Evolutionary conservation across 768 basidiomycete genomes (phyloP).

Genomic region (Lentinula detonsa): DNA sequence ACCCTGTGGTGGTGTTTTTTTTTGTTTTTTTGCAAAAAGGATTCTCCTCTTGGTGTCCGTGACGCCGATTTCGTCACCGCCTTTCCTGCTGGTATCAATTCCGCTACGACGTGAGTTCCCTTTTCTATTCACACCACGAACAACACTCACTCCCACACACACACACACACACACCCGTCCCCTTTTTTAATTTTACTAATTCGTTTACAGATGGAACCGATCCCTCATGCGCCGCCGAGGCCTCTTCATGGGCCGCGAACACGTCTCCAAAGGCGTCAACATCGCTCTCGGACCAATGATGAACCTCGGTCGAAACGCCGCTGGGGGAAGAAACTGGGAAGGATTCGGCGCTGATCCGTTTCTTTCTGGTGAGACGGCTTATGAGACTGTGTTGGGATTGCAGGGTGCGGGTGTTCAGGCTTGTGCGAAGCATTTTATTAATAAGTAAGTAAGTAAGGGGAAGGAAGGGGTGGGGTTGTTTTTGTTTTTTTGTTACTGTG

Average conservation of each 20-base stretch:
- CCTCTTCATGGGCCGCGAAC: conserved; percentile 75
- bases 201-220: conserved; percentile 57
- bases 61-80: conserved; percentile 65
- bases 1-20: too few species aligned
- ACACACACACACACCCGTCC: too few species aligned
- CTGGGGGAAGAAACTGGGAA: conserved; percentile 90
- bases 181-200: too few species aligned
- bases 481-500: neutral
- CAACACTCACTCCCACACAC: neutral
- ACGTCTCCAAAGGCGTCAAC: conserved; percentile 79
- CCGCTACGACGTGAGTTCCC: conserved; percentile 65
- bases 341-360: conserved; percentile 93
- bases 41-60: conserved; percentile 77
- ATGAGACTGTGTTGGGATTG: conserved; percentile 79
- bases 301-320: conserved; percentile 41
- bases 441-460: conserved; percentile 44
- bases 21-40: neutral
- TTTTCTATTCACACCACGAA: neutral
- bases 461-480: too few species aligned
- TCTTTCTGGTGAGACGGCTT: conserved; percentile 70
- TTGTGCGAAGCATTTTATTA: conserved; percentile 79
- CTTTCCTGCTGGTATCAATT: conserved; percentile 82
- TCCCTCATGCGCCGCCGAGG: conserved; percentile 73
- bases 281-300: conserved; percentile 51
- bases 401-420: conserved; percentile 79